Conservation (phyloP, 768 basidiomycete genomes). For the Tubosaeta sp. region DNA sequence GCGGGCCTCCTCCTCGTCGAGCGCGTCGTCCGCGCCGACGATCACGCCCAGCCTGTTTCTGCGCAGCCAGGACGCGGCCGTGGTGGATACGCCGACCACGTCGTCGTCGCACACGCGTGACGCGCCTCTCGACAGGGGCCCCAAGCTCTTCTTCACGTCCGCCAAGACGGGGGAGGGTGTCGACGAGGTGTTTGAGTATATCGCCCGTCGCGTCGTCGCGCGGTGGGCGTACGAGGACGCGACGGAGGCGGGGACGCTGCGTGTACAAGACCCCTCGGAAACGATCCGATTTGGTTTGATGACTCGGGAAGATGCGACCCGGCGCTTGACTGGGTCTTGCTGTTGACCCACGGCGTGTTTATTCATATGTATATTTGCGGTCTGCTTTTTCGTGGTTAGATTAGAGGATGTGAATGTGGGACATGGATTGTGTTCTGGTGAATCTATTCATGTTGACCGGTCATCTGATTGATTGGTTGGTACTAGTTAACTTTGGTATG, state of each 20-base stretch:
- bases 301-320: conserved; percentile 7
- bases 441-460: too few relatives aligned
- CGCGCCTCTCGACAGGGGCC: conserved; percentile 44
- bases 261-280: conserved; percentile 34
- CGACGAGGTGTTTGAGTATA: conserved; percentile 69
- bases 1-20: conserved; percentile 37
- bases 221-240: conserved; percentile 68
- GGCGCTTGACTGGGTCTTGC: conserved; percentile 11
- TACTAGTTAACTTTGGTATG: too few relatives aligned
- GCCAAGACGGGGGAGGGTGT: conserved; percentile 79
- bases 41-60: conserved; percentile 60
- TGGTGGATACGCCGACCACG: conserved; percentile 13
- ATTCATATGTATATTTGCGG: conserved; percentile 12
- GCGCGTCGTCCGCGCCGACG: conserved; percentile 42
- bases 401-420: too few relatives aligned
- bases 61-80: conserved; percentile 22
- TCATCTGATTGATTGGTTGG: too few relatives aligned
- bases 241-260: conserved; percentile 42
- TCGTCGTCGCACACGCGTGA: conserved; percentile 11
- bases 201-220: conserved; percentile 57
- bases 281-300: conserved; percentile 35
- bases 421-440: too few relatives aligned
- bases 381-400: not conserved
- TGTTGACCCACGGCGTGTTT: conserved; percentile 12
- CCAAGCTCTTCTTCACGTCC: conserved; percentile 69